Base-by-base conservation (phyloP, 345 rosid species). In the Citrus australasica region DNA sequence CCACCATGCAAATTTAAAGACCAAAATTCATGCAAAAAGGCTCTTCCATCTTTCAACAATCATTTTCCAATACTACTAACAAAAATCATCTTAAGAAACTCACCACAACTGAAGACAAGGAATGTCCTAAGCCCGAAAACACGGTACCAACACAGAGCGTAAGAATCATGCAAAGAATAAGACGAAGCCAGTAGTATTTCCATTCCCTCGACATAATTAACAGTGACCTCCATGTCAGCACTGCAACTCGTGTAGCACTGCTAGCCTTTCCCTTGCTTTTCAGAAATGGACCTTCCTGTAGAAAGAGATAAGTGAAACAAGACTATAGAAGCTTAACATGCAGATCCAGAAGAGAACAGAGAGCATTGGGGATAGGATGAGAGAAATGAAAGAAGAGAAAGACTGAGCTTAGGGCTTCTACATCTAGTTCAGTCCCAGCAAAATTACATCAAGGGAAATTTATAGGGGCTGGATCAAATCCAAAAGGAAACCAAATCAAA, bases 131-230 rank as follows among this genome's bases (percentile, higher is more conserved):
- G 79, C 98, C 93, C 16, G 99, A 94, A 82, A 92, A 96, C 22
- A 93, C 89, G 0, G 95, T 94, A 65, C 97, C 95, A 71, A 96
- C 82, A 77, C 89, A 89, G 70, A 96, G 90, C 9, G 94, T 83
- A 68, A 96, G 97, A 69, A 92, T 84, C 94, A 92, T 92, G 78
- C 78, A 92, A 64, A 96, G 93, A 86, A 94, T 85, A 76, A 96
- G 92, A 6, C 99, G 90, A 79, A 96, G 92, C 99, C 99, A 96
- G 83, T 92, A 94, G 88, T 96, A 94, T 81, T 92, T 92, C 99
- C 98, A 96, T 81, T 96, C 99, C 75, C 98, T 92, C 5, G 99
- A 96, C 98, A 94, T 96, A 69, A 94, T 90, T 79, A 94, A 85
- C 76, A 96, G 84, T 13, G 99, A 94, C 86, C 99, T 89, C 99